phyloP scores from a whole-genome alignment of 169 alveolate species.

The Cryptosporidium canis region DNA sequence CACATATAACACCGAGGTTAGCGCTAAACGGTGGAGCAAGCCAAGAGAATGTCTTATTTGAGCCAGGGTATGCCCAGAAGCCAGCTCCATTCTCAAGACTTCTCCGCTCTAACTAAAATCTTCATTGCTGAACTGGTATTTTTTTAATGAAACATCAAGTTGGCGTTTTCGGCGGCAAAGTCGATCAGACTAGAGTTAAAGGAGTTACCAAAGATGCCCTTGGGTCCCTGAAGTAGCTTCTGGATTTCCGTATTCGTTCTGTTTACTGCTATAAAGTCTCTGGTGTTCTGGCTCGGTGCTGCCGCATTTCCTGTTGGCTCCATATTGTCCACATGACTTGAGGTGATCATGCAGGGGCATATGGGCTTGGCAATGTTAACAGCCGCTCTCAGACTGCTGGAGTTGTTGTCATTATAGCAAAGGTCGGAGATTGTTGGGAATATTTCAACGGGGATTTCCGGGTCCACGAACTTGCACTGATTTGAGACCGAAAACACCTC shows the following conservation, averaged over 20 bases:
- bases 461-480: slow-evolving; percentile 58
- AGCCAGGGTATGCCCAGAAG: no score
- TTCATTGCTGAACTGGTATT: not conserved
- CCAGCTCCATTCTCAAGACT: no score
- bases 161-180: not conserved
- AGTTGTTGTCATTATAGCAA: slow-evolving; percentile 3
- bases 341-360: slow-evolving; percentile 28
- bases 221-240: not conserved
- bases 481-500: slow-evolving; percentile 34
- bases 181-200: not conserved
- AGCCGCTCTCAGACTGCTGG: not conserved
- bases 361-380: not conserved
- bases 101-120: not conserved
- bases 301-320: not conserved
- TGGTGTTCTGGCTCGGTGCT: not conserved
- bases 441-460: slow-evolving; percentile 51
- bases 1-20: no score
- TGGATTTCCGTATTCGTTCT: not conserved
- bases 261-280: not conserved
- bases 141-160: not conserved
- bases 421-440: slow-evolving; percentile 31
- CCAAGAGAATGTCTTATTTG: no score
- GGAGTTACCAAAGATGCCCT: not conserved
- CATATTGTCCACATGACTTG: not conserved
- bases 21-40: no score